A percentile compares a stretch with the other conserved stretches of the same genome.
Evolutionary conservation across 1,284 basidiomycete species (phyloP).

Genomic region (Cryptococcus sp.): DNA sequence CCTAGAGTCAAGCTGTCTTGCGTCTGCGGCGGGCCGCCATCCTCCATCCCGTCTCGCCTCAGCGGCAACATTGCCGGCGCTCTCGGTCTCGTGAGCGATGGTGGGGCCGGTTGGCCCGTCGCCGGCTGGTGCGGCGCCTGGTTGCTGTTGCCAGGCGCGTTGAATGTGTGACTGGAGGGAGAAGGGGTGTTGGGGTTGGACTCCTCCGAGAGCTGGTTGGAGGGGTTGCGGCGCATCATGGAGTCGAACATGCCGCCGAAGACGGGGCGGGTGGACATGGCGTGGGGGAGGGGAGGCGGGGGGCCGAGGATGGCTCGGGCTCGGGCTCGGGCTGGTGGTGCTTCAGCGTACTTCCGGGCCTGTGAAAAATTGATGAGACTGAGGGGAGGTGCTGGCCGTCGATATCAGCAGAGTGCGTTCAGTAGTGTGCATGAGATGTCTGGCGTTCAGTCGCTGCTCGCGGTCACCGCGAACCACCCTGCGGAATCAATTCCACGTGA

Average conservation of each 20-base stretch:
- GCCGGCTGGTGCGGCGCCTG: neutral
- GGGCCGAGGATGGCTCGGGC: neutral
- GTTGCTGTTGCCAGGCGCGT: neutral
- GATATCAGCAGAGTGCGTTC: neutral
- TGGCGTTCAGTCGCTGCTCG: neutral
- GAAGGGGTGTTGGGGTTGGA: neutral
- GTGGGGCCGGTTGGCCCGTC: constrained; percentile 8
- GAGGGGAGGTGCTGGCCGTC: neutral
- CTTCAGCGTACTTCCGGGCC: no score
- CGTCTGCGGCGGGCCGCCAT: constrained; percentile 1
- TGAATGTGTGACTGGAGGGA: neutral
- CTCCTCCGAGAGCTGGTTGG: neutral
- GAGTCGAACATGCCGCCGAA: constrained; percentile 19
- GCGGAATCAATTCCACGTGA: neutral
- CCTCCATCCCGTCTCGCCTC: constrained; percentile 10
- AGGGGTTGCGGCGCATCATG: constrained; percentile 9
- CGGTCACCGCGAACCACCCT: neutral
- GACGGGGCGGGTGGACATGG: constrained; percentile 2
- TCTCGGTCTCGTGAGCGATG: constrained; percentile 21
- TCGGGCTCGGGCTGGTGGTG: no score
- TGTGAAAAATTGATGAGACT: no score
- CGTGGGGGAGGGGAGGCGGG: neutral
- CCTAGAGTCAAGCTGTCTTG: constrained; percentile 36
- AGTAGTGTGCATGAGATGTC: no score
- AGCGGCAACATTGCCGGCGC: constrained; percentile 20